Percentiles rank a stretch among this genome's conserved stretches.
These are phyloP conservation scores for Tetrahymena thermophila DNA, from an alignment of 73 alveolate species.

Conservation along the genomic window DNA sequence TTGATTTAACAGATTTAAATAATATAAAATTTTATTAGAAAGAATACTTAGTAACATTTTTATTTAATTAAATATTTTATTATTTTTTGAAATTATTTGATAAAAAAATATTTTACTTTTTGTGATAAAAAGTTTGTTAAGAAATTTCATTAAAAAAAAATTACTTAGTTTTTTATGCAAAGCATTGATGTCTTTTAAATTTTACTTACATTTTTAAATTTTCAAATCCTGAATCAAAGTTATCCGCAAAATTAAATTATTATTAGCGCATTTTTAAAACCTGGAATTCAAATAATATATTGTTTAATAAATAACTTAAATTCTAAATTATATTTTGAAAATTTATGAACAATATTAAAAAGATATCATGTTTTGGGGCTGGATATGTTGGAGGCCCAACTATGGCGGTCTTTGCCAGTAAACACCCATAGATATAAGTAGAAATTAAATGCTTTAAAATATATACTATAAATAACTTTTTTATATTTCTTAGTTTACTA, in stretches of 20 bases:
- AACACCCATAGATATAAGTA: slow-evolving; percentile 56
- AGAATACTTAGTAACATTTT: too few species aligned
- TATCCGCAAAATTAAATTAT: not conserved
- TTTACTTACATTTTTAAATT: not conserved
- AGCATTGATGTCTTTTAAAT: not conserved
- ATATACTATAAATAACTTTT: not conserved
- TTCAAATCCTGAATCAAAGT: not conserved
- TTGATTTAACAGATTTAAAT: too few species aligned
- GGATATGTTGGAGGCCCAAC: slow-evolving; percentile 98
- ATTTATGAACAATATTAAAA: slow-evolving; percentile 19
- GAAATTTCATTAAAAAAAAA: too few species aligned
- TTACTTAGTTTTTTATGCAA: not conserved
- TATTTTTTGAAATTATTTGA: too few species aligned
- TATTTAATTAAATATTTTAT: too few species aligned
- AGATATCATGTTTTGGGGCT: slow-evolving; percentile 85
- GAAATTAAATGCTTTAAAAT: not conserved
- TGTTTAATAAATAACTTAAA: not conserved
- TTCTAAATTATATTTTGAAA: too few species aligned
- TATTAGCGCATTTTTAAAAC: not conserved
- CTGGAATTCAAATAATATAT: not conserved
- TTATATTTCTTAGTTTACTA: slow-evolving; percentile 33
- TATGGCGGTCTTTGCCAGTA: slow-evolving; percentile 82
- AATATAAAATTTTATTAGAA: too few species aligned
- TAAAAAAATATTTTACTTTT: too few species aligned
- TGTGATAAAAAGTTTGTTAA: too few species aligned